Percentiles rank a stretch among this genome's conserved stretches.
phyloP scores from a whole-genome alignment of 1,139 yeast species.

The Entelexis sorbosivorans region DNA sequence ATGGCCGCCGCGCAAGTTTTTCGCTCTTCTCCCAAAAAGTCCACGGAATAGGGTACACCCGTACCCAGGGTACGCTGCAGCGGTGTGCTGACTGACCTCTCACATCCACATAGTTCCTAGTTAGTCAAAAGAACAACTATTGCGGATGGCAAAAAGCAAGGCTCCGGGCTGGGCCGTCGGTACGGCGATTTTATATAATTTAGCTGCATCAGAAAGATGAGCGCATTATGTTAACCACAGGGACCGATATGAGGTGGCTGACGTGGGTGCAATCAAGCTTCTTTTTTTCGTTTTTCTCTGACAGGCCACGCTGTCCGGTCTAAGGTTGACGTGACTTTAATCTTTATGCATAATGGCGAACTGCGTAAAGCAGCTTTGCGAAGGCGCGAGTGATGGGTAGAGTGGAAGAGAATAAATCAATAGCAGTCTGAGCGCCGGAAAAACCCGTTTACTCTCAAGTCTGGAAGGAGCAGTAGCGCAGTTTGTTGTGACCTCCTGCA shows the following conservation, averaged over 20 bases:
- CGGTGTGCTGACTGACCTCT: constrained; percentile 1
- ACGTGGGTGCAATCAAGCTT: not conserved
- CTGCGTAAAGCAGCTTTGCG: not conserved
- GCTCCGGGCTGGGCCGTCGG: not conserved
- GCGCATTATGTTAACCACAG: no score
- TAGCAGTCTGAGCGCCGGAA: not conserved
- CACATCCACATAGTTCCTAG: not conserved
- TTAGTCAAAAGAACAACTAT: not conserved
- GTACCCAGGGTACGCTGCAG: not conserved
- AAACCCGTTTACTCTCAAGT: not conserved
- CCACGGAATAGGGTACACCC: constrained; percentile 4
- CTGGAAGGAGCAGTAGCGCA: not conserved
- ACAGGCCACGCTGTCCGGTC: constrained; percentile 4
- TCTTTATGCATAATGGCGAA: not conserved
- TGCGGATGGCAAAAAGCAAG: not conserved
- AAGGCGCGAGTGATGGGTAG: not conserved
- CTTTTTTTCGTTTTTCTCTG: no score
- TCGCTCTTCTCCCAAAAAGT: not conserved
- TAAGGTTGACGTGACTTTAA: constrained; percentile 1
- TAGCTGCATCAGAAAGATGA: not conserved
- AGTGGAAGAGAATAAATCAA: not conserved
- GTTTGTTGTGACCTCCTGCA: constrained; percentile 2
- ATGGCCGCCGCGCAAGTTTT: not conserved
- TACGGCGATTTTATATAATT: not conserved
- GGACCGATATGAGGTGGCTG: not conserved